Percentiles rank a stretch among this genome's conserved stretches.
Conservation (phyloP, 1,139 yeast genomes). For the Pichia sp. region DNA sequence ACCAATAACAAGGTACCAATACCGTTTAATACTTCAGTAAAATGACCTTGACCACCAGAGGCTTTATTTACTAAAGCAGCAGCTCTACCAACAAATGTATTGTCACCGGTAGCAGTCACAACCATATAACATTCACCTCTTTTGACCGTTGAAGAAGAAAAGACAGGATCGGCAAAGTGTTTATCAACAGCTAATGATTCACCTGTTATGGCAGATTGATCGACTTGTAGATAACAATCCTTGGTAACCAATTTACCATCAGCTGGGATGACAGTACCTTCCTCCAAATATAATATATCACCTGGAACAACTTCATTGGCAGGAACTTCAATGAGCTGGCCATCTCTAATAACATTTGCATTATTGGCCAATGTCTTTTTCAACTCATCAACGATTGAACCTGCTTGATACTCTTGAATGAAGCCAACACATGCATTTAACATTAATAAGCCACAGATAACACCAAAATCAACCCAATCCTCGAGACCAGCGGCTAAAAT, state of each 20-base stretch:
- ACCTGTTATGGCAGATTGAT: slow-evolving; percentile 48
- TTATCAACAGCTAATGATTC: slow-evolving; percentile 52
- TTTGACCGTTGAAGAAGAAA: slow-evolving; percentile 49
- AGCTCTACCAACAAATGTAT: slow-evolving; percentile 6
- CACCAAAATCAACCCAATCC: slow-evolving; percentile 99
- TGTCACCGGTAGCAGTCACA: slow-evolving; percentile 26
- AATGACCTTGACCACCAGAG: slow-evolving; percentile 60
- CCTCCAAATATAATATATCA: slow-evolving; percentile 37
- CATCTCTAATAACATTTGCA: slow-evolving; percentile 42
- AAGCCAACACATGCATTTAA: slow-evolving; percentile 94
- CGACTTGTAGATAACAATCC: slow-evolving; percentile 28
- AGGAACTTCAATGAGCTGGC: neutral
- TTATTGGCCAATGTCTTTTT: slow-evolving; percentile 88
- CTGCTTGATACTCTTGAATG: slow-evolving; percentile 95
- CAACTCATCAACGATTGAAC: slow-evolving; percentile 90
- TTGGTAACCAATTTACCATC: slow-evolving; percentile 37
- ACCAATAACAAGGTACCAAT: slow-evolving; percentile 39
- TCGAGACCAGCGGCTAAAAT: slow-evolving; percentile 95
- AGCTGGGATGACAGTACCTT: slow-evolving; percentile 47
- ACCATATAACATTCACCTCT: slow-evolving; percentile 57
- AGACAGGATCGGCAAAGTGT: slow-evolving; percentile 78
- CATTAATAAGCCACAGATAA: slow-evolving; percentile 79
- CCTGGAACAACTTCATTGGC: slow-evolving; percentile 35
- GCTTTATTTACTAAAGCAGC: slow-evolving; percentile 27
- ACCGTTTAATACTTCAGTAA: slow-evolving; percentile 41